Evolutionary conservation across 1,284 basidiomycete species (phyloP).

Genomic region (Cryptococcus sp.): DNA sequence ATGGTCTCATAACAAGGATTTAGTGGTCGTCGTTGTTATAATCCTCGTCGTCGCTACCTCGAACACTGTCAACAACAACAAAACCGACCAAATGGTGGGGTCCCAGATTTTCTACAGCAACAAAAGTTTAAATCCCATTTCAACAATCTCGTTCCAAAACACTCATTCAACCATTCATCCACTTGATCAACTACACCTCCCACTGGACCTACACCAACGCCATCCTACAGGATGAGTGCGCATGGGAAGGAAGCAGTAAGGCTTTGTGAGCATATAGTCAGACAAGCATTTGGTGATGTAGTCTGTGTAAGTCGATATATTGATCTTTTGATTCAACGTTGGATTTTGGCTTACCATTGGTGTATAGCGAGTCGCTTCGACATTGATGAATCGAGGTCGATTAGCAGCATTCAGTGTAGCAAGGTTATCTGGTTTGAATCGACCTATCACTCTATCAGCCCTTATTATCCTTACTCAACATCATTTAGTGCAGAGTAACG

Average conservation of each 20-base stretch:
- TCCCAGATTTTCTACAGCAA: no score
- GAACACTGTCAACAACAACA: no score
- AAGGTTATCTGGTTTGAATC: slow-evolving; percentile 65
- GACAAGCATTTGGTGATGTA: slow-evolving; percentile 43
- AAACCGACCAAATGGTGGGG: no score
- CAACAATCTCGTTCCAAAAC: no score
- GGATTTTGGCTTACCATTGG: background rate
- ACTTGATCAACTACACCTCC: background rate
- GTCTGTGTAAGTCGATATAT: slow-evolving; percentile 34
- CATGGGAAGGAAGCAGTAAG: slow-evolving; percentile 48
- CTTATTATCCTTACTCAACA: slow-evolving; percentile 86
- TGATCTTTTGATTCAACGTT: background rate
- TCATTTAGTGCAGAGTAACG: slow-evolving; percentile 79
- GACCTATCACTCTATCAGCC: slow-evolving; percentile 57
- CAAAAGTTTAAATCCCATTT: no score
- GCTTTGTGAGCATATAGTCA: slow-evolving; percentile 45
- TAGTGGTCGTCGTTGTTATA: no score
- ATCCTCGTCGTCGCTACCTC: no score
- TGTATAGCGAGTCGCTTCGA: slow-evolving; percentile 67
- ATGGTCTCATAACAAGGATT: no score
- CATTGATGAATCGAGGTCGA: slow-evolving; percentile 78
- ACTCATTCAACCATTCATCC: no score
- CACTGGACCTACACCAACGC: background rate
- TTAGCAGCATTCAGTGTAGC: slow-evolving; percentile 58
- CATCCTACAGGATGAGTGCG: background rate